Conservation (phyloP, 1,284 basidiomycete species). For the Trichosporon faecale region DNA sequence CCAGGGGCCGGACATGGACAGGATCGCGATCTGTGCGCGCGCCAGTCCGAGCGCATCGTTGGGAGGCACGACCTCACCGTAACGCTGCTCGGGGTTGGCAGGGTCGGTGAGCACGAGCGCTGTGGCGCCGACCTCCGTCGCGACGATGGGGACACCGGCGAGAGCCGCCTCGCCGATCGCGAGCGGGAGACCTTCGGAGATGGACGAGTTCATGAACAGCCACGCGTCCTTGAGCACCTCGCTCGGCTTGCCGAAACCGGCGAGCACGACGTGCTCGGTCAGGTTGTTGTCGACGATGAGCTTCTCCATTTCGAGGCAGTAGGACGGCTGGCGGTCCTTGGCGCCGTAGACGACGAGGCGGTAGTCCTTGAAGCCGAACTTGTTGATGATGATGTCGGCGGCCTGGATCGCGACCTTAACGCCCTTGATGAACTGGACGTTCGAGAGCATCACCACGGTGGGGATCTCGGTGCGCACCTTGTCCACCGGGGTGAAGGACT, state of each 20-base stretch:
- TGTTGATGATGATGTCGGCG: slow-evolving; percentile 24
- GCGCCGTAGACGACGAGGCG: slow-evolving; percentile 21
- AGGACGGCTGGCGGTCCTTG: slow-evolving; percentile 22
- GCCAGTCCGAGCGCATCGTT: slow-evolving; percentile 18
- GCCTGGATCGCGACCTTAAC: slow-evolving; percentile 23
- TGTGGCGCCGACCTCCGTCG: slow-evolving; percentile 22
- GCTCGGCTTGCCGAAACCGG: slow-evolving; percentile 20
- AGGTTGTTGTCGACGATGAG: slow-evolving; percentile 20
- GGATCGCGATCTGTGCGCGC: slow-evolving; percentile 20
- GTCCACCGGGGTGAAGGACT: slow-evolving; percentile 19
- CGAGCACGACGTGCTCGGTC: slow-evolving; percentile 14
- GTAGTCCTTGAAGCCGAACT: slow-evolving; percentile 24
- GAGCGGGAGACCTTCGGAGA: slow-evolving; percentile 21
- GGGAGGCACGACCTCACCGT: slow-evolving; percentile 20
- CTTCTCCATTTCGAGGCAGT: slow-evolving; percentile 23
- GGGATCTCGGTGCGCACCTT: slow-evolving; percentile 18
- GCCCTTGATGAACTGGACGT: slow-evolving; percentile 25
- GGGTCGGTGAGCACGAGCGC: slow-evolving; percentile 22
- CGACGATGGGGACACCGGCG: slow-evolving; percentile 23
- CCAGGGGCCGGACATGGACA: slow-evolving; percentile 18
- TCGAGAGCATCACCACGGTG: slow-evolving; percentile 23
- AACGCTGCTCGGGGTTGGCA: slow-evolving; percentile 11
- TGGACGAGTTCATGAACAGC: slow-evolving; percentile 23
- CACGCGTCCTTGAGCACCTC: slow-evolving; percentile 23
- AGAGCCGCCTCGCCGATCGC: slow-evolving; percentile 20